phyloP scores from a whole-genome alignment of 2,329 filamentous ascomycete species.

The Tolypocladium ovalisporum region DNA sequence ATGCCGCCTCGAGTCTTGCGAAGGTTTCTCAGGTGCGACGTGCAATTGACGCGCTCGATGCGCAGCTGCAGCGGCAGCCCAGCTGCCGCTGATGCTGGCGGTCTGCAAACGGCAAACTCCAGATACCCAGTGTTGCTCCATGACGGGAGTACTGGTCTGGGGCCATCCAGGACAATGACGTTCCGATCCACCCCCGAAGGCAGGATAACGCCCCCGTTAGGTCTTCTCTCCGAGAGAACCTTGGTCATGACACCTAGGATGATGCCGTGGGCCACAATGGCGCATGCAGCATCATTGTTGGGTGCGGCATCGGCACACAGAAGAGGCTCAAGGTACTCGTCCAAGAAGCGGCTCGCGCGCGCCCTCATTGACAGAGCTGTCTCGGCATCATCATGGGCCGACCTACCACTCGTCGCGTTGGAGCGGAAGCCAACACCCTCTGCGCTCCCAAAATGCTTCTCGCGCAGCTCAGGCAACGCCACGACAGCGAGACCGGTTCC shows the following conservation, averaged over 20 bases:
- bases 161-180: neutral
- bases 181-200: conserved; percentile 4
- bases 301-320: conserved; percentile 4
- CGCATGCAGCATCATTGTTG: conserved; percentile 26
- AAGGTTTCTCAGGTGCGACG: conserved; percentile 60
- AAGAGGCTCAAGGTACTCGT: conserved; percentile 49
- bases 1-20: conserved; percentile 76
- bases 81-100: conserved; percentile 10
- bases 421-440: conserved; percentile 52
- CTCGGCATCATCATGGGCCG: conserved; percentile 46
- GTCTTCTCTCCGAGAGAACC: conserved; percentile 45
- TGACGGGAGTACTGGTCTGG: conserved; percentile 14
- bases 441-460: conserved; percentile 63
- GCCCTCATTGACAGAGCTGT: conserved; percentile 53
- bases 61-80: conserved; percentile 26
- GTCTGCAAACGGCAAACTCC: conserved; percentile 17
- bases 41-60: conserved; percentile 55
- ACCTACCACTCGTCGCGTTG: conserved; percentile 9
- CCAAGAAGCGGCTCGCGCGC: conserved; percentile 57
- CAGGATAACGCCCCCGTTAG: conserved; percentile 7
- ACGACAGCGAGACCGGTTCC: conserved; percentile 8
- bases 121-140: conserved; percentile 46
- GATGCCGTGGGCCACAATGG: conserved; percentile 74
- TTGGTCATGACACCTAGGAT: conserved; percentile 62
- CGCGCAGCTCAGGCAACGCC: conserved; percentile 41